phyloP scores from a whole-genome alignment of 2,329 filamentous ascomycete genomes.

The Cordyceps fumosorosea region DNA sequence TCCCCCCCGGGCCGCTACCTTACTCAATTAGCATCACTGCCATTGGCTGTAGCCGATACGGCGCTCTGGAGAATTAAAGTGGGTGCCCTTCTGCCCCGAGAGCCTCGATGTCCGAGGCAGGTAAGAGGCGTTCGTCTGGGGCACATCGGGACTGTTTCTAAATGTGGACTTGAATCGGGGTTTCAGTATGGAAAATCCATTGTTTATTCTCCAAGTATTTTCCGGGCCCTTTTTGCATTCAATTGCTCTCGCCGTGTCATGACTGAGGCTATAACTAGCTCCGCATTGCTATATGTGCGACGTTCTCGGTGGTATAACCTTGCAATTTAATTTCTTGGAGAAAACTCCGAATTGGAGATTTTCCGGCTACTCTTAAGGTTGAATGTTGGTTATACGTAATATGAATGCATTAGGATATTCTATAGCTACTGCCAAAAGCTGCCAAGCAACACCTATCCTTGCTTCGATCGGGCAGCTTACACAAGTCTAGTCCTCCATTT shows the following conservation, averaged over 20 bases:
- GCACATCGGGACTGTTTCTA: no score
- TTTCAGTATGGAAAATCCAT: not conserved
- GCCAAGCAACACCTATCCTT: not conserved
- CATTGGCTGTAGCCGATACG: not conserved
- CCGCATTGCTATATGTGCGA: not conserved
- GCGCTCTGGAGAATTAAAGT: not conserved
- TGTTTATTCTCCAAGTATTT: not conserved
- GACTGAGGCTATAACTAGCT: not conserved
- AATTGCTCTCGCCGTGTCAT: not conserved
- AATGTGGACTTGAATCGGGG: not conserved
- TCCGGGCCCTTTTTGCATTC: not conserved
- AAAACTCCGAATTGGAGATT: not conserved
- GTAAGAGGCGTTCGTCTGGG: no score
- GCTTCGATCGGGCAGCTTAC: not conserved
- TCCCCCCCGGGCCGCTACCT: not conserved
- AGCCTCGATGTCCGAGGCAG: slow-evolving; percentile 1
- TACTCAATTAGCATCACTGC: slow-evolving; percentile 8
- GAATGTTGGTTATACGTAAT: not conserved
- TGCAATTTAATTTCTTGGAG: not conserved
- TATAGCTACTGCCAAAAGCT: not conserved
- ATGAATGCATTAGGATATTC: no score
- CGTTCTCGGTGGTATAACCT: not conserved
- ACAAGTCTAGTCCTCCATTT: not conserved
- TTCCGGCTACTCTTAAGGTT: not conserved
- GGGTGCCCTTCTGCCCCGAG: not conserved